A percentile compares a stretch with the other conserved stretches of the same genome.
phyloP scores from a whole-genome alignment of 306 rosid genomes.

The Ziziphus jujuba region DNA sequence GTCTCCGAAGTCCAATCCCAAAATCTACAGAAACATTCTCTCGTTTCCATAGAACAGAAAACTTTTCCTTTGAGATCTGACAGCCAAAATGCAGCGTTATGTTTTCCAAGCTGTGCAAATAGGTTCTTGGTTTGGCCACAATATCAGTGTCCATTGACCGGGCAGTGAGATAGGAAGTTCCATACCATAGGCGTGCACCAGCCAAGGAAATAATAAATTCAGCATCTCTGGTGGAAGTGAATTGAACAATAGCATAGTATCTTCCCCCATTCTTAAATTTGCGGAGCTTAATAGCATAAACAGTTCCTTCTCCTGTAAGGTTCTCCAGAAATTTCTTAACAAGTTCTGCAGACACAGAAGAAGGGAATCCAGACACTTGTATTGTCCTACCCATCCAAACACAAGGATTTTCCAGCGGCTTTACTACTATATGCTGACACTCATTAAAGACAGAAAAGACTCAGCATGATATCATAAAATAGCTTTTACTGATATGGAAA shows the following conservation, averaged over 20 bases:
- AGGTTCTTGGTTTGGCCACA: conserved; percentile 43
- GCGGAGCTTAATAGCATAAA: conserved; percentile 54
- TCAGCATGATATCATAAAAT: background rate
- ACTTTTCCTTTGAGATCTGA: conserved; percentile 45
- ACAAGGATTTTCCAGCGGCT: conserved; percentile 5
- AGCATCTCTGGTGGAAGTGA: conserved; percentile 34
- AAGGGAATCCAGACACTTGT: conserved; percentile 65
- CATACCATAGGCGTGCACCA: conserved; percentile 26
- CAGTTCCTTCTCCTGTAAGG: conserved; percentile 52
- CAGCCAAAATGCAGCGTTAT: conserved; percentile 63
- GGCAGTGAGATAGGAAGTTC: conserved; percentile 35
- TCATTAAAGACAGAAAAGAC: background rate
- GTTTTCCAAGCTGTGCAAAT: conserved; percentile 30
- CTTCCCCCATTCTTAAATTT: conserved; percentile 29
- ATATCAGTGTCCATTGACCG: conserved; percentile 48
- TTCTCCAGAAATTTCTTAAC: conserved; percentile 49
- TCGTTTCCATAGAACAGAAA: conserved; percentile 37
- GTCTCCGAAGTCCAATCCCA: conserved; percentile 45
- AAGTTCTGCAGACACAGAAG: conserved; percentile 4
- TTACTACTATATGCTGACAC: background rate
- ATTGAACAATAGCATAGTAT: conserved; percentile 67
- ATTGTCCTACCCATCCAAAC: conserved; percentile 63
- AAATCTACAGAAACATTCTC: conserved; percentile 45
- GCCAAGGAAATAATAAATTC: conserved; percentile 34
- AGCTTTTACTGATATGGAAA: no score